Conservation (phyloP, 805 yeast genomes). For the Wickerhamiella hasegawae region DNA sequence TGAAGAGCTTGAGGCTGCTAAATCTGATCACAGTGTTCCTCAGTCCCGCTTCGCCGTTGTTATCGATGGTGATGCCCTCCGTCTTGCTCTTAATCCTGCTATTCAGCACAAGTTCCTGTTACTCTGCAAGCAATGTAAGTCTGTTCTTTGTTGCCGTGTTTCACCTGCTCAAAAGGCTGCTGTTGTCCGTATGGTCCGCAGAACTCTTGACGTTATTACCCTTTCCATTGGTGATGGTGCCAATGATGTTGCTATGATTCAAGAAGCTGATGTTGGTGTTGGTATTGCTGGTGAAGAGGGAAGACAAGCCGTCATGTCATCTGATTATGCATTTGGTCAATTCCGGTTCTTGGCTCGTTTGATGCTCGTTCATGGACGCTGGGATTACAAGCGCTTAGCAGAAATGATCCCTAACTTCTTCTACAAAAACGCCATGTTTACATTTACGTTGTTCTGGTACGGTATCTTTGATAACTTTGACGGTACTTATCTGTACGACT, state of each 20-base stretch:
- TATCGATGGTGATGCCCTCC: constrained; percentile 59
- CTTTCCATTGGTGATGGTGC: constrained; percentile 79
- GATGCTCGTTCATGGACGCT: constrained; percentile 65
- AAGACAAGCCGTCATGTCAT: constrained; percentile 73
- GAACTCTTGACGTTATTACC: constrained; percentile 53
- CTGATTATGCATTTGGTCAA: constrained; percentile 73
- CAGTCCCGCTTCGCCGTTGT: constrained; percentile 41
- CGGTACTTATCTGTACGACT: constrained; percentile 63
- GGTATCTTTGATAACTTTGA: constrained; percentile 55
- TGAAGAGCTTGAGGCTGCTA: constrained; percentile 36
- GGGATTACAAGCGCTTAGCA: constrained; percentile 61
- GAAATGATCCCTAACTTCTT: constrained; percentile 70
- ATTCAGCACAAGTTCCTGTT: constrained; percentile 42
- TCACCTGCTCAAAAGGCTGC: constrained; percentile 74
- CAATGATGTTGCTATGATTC: constrained; percentile 78
- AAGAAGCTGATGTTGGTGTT: constrained; percentile 70
- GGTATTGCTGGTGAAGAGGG: constrained; percentile 86
- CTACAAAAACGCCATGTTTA: constrained; percentile 60
- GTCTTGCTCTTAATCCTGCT: constrained; percentile 30
- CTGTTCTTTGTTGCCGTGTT: constrained; percentile 73
- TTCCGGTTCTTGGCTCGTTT: constrained; percentile 51
- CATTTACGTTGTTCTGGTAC: constrained; percentile 63
- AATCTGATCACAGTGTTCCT: constrained; percentile 49
- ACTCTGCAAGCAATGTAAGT: constrained; percentile 56
- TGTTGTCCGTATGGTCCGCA: constrained; percentile 52